Evolutionary conservation across 257 asterid species (phyloP), one percentile per base, ranked within the genome.

Genomic region (Ballota nigra): DNA sequence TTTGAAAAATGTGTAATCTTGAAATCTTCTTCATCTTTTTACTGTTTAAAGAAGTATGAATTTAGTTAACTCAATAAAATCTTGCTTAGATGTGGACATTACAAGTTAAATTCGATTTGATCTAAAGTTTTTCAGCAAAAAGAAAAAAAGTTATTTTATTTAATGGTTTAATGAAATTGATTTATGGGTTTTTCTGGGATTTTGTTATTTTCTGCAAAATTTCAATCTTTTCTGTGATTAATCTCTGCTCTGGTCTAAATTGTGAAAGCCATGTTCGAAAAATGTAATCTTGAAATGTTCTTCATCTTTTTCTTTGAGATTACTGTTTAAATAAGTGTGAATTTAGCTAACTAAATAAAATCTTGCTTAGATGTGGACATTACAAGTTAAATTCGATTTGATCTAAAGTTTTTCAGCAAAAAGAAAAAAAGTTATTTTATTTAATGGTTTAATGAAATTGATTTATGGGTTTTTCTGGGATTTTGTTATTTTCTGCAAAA

Each of bases 41-140:
- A 18, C 58, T 58, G 57, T 31, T 47, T 29, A 8, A 24, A 18
- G 4, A 13, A 49, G 60, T 34, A 51, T 22, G 51, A 40, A 26
- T 62, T 52, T 60, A 51, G 47, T 22, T 78, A 33, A 18, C 18
- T 43, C 7, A 15, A 2, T 12, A 2, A 12, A 68, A 75, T 58
- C 29, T n/a, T 72, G 63, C 41, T 69, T 40, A 23, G 66, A 53
- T 75, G 31, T 68, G 51, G 22, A 20, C 8, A 47, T 29, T 69
- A 19, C 29, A 22, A 4, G 31, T 71, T 70, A 65, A 59, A 78
- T 79, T 81, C 68, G 77, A 77, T 49, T 80, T 28, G 82, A 81
- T 79, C 82, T 80, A 74, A n/a, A 13, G 36, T 58, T 62, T 57
- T 31, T 57, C 15, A 45, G 36, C 36, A 29, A 29, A 29, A 57